A percentile compares a stretch with the other conserved stretches of the same genome.
phyloP scores from a whole-genome alignment of 495 filamentous ascomycete species.

The Rhypophila decipiens region DNA sequence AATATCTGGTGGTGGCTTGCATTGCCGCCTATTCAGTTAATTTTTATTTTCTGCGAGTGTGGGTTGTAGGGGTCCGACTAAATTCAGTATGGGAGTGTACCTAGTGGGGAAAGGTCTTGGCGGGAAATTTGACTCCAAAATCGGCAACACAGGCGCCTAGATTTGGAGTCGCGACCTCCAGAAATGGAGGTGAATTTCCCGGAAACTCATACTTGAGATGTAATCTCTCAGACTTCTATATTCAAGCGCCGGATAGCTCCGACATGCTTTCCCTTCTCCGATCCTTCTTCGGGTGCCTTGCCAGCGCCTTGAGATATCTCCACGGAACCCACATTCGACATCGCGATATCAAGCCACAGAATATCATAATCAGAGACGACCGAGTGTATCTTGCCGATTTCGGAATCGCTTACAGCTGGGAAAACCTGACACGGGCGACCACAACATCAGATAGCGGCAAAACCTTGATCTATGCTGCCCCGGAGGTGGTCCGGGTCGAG shows the following conservation, averaged over 20 bases:
- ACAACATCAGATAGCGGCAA: constrained; percentile 10
- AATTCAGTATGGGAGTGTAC: no score
- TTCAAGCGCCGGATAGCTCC: neutral
- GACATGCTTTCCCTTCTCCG: neutral
- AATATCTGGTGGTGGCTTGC: no score
- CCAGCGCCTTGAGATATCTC: constrained; percentile 27
- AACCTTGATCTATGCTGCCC: constrained; percentile 22
- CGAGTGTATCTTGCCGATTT: constrained; percentile 36
- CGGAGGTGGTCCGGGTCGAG: constrained; percentile 23
- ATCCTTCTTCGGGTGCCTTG: constrained; percentile 34
- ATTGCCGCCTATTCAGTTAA: no score
- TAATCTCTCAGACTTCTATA: neutral
- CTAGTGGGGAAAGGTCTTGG: no score
- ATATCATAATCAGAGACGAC: constrained; percentile 31
- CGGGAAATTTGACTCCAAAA: no score
- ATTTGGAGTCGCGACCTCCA: no score
- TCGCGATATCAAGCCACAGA: constrained; percentile 39
- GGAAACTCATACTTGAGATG: no score
- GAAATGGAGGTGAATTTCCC: no score
- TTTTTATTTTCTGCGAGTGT: no score
- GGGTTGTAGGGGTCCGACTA: no score
- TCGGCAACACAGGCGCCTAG: no score
- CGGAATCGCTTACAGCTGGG: constrained; percentile 29
- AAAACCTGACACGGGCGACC: constrained; percentile 11
- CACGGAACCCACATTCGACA: constrained; percentile 30